Base-by-base conservation (phyloP, 1,139 yeast species). In the Debaryomyces coudertii region DNA sequence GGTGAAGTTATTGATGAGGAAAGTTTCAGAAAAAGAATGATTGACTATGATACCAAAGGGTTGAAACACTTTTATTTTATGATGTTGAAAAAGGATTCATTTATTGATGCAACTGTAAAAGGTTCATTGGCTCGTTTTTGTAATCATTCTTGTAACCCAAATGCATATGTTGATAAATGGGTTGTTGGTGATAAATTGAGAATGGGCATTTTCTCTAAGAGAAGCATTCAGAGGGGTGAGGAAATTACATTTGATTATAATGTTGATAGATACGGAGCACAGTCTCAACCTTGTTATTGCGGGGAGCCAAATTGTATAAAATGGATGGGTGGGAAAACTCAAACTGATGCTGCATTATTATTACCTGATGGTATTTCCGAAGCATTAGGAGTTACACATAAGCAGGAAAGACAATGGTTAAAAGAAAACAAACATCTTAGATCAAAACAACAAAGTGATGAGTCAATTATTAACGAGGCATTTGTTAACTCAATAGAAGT, bases 161-260 rank as follows among this genome's bases (percentile, higher is more conserved):
- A 93, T 66, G 93, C 96, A 15, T 90, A 81, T 59, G 96, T 93
- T 36, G 97, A 92, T 65, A 93, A 93, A 69, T 93, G 99, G 99
- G 95, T 90, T 15, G 98, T 93, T 12, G 93, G 92, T 16, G 89
- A 87, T 53, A 87, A 88, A 62, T 75, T 90, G 50, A 78, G 90
- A 55, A 93, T 93, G 98, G 99, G 99, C 31, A 88, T 93, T 20
- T 93, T 93, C 64, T 89, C 97, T 44, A 87, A 87, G 56, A 73
- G 96, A 53, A 67, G 73, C 28, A 89, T 93, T 46, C 48, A 56
- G n/a, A 66, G 67, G 46, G 97, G 97, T 40, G 98, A 93, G 65
- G 99, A 93, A 63, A 83, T 93, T 52, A 89, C 97, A 0, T 92
- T 93, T 68, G 97, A 93, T 66, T 93, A 93, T 65, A 93, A 93